Evolutionary conservation across 2,329 filamentous ascomycete genomes (phyloP).

Genomic region (Fusarium longipes): DNA sequence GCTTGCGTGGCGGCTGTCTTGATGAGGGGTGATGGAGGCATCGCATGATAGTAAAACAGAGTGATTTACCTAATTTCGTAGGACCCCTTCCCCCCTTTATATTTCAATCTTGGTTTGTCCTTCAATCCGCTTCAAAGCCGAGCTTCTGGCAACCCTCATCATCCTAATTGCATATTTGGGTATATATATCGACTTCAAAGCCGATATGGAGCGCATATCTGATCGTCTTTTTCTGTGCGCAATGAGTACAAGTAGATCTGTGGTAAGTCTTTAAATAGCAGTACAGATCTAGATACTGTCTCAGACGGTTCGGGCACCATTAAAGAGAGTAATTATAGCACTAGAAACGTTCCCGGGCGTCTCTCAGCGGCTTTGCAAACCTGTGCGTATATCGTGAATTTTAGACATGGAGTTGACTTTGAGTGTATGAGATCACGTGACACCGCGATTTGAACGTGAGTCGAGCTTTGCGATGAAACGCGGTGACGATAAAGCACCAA

Average conservation of each 20-base stretch:
- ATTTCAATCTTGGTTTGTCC: not conserved
- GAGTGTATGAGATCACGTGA: constrained; percentile 36
- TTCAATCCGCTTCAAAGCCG: not conserved
- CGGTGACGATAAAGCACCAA: constrained; percentile 4
- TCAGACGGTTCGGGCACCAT: constrained; percentile 18
- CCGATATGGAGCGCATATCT: constrained; percentile 21
- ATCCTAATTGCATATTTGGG: not conserved
- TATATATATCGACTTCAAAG: not conserved
- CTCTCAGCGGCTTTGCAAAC: constrained; percentile 14
- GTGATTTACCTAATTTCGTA: not conserved
- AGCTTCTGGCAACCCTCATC: too few relatives aligned
- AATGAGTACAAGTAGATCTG: constrained; percentile 7
- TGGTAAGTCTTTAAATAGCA: not conserved
- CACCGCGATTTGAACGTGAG: constrained; percentile 23
- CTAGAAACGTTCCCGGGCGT: not conserved
- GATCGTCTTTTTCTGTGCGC: constrained; percentile 14
- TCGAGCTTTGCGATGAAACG: constrained; percentile 3
- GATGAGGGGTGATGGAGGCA: constrained; percentile 40
- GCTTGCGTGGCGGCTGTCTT: constrained; percentile 47
- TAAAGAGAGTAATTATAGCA: not conserved
- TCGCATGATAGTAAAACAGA: constrained; percentile 31
- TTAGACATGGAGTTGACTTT: constrained; percentile 19
- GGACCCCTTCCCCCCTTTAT: not conserved
- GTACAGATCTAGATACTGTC: constrained; percentile 21
- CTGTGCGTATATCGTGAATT: constrained; percentile 4